Base-by-base conservation (phyloP, 495 filamentous ascomycete genomes). In the Sordaria brevicollis region DNA sequence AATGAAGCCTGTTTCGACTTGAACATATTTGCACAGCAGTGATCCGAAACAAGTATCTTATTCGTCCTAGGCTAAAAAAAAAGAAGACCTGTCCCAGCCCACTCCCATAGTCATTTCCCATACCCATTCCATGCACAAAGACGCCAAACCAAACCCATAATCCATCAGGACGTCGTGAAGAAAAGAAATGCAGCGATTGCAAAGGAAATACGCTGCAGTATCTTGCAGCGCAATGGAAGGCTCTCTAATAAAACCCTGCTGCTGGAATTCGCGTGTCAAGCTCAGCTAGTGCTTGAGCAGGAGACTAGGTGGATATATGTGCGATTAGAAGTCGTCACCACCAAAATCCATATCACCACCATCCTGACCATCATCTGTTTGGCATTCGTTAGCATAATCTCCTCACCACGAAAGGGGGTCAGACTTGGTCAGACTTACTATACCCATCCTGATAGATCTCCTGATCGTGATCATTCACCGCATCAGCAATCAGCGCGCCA, bases 401-500 rank as follows among this genome's bases (percentile, higher is more conserved):
- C 21, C 19, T 7, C 15, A 65, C 0, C 21, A 11, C 19, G 41
- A 37, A n/a, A 33, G 25, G 39, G 68, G 34, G 6, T 29, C 36
- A 25, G 25, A 79, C 78, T 76, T 68, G 34, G 6, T 29, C 36
- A 25, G 25, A 79, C 78, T 76, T 68, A 78, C 77, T 65, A 72
- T 78, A 84, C 19, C 83, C 83, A 17, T 86, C 76, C 25, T 79
- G 35, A 73, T 87, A 86, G 57, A 81, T 82, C 31, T 86, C 79
- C 67, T 89, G 79, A 71, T 89, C 72, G 66, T 84, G 74, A 70
- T 89, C 89, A 57, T 88, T 76, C 62, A 92, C 81, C 10, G 87
- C 89, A 74, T 91, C 85, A 4, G 84, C 90, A 43, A 96, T 75
- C 76, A 94, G 65, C 72, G 83, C 80, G 11, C 92, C 92, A 70